Evolutionary conservation across 192 early-diverging fungal species (phyloP), one percentile per base, ranked within the genome.

Genomic region (Coemansia biformis): DNA sequence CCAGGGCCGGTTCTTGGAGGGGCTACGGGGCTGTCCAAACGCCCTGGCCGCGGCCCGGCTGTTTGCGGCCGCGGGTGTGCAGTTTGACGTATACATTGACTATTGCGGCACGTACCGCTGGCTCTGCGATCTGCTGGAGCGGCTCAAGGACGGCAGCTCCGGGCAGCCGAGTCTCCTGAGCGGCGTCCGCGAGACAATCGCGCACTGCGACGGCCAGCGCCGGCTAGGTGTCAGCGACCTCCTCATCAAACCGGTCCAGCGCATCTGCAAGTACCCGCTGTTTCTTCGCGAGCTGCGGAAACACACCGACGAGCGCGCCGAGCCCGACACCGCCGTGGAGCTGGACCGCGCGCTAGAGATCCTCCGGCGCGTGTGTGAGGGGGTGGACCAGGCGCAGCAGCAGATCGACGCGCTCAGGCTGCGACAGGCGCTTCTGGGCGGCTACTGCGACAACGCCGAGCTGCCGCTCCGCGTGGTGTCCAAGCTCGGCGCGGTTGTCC

Each of bases 191-290:
- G 43, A 35, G 21, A 55, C 48, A 32, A 54, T 63, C 10, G 38
- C 38, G 14, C 43, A 51, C 28, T 56, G 54, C 2, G 54, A 48
- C 38, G 29, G 32, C 21, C 54, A 10, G 29, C 29, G 57, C 4
- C 49, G 59, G 32, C 55, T 74, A n/a, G 55, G 59, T 5, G 37
- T 67, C 13, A 54, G 59, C 41, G 71, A 74, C 39, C 62, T 66
- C 37, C 47, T 74, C 9, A 74, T 74, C 41, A 66, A 91, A 56
- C 92, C 92, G 10, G 82, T 96, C 2, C 93, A 96, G 64, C 75
- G 93, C 11, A 84, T 94, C 23, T 92, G 90, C 61, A 88, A 89
- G 24, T 96, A 96, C 67, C 91, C 90, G 10, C 72, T 96, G 6
- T 66, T 96, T 13, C 67, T 83, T 29, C 75, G 77, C 14, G 85